Evolutionary conservation across 148 eudicot genomes (phyloP), one percentile per base, ranked within the genome.

Genomic region (Heliamphora exappendiculata): DNA sequence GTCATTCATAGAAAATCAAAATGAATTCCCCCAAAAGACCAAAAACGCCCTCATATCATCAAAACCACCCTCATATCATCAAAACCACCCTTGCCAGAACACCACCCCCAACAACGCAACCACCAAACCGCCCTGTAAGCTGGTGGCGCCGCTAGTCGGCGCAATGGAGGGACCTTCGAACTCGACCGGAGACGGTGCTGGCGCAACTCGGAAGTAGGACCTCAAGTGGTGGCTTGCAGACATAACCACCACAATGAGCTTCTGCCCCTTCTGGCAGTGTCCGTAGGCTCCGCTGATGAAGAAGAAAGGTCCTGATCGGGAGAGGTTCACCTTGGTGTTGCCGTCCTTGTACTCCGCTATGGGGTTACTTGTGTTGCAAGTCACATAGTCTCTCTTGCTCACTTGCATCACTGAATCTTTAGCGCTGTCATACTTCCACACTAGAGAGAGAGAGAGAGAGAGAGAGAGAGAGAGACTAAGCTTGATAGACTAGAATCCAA

Each of bases 261-360:
- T 91, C 92, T 89, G 87, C 0, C 92, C 97, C 67, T 88, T 84
- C 49, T 84, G 83, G 79, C 97, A 91, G 81, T 89, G 76, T 1
- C 82, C 84, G 28, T 81, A 41, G 0, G 86, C 71, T n/a, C 97
- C 93, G 55, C 91, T 89, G 62, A 89, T 88, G 84, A 88, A 89
- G 79, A 89, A 89, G 83, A 75, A 87, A 10, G 93, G 88, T 7
- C 97, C 97, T 0, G 97, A 72, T 31, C 49, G 76, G 42, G 82
- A 77, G 4, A 91, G 74, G 63, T 37, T 78, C 60, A 89, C 81
- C 80, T 58, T 84, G 37, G 91, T 83, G 47, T 85, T 83, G 2
- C 85, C 93, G 44, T 80, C 87, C 37, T 82, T 88, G 85, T 82
- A 75, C 24, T 68, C 83, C 28, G 77, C 86, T 37, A 91, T 80